Conservation (phyloP, 2,329 filamentous ascomycete species). For the Tolypocladium ovalisporum region DNA sequence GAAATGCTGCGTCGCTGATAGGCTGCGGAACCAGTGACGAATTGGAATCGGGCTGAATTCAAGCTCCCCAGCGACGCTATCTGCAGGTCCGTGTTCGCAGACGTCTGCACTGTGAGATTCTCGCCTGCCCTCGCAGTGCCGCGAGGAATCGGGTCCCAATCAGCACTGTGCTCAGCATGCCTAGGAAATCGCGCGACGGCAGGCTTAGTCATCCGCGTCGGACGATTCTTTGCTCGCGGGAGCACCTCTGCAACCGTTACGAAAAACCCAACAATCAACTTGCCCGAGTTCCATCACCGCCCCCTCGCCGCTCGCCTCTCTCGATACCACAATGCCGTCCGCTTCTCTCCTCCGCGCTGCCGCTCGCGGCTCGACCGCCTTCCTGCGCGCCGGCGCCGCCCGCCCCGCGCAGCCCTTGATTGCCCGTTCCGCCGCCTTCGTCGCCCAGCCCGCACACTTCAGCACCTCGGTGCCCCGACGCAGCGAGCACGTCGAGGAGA, state of each 20-base stretch:
- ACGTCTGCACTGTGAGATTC: not conserved
- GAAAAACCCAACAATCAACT: conserved; percentile 10
- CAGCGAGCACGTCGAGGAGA: conserved; percentile 77
- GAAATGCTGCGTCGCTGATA: not conserved
- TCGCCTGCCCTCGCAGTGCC: not conserved
- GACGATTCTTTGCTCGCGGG: conserved; percentile 16
- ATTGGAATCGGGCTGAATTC: conserved; percentile 12
- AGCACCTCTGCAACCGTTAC: conserved; percentile 17
- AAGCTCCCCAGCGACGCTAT: conserved; percentile 11
- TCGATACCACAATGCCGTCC: conserved; percentile 45
- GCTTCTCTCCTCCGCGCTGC: conserved; percentile 59
- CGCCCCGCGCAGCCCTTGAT: conserved; percentile 44
- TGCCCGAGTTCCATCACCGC: conserved; percentile 11
- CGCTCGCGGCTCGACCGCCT: conserved; percentile 52
- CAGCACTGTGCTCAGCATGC: conserved; percentile 15
- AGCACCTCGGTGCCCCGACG: conserved; percentile 49
- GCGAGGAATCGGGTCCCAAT: not conserved
- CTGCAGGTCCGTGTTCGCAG: not conserved
- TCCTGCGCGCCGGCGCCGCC: conserved; percentile 54
- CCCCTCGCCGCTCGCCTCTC: conserved; percentile 14
- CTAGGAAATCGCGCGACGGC: conserved; percentile 13
- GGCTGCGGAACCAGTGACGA: conserved; percentile 6
- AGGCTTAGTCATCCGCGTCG: conserved; percentile 22
- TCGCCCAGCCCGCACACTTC: conserved; percentile 38
- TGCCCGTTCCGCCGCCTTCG: conserved; percentile 39